Base-by-base conservation (phyloP, 495 filamentous ascomycete species). In the Aspergillus panamensis region DNA sequence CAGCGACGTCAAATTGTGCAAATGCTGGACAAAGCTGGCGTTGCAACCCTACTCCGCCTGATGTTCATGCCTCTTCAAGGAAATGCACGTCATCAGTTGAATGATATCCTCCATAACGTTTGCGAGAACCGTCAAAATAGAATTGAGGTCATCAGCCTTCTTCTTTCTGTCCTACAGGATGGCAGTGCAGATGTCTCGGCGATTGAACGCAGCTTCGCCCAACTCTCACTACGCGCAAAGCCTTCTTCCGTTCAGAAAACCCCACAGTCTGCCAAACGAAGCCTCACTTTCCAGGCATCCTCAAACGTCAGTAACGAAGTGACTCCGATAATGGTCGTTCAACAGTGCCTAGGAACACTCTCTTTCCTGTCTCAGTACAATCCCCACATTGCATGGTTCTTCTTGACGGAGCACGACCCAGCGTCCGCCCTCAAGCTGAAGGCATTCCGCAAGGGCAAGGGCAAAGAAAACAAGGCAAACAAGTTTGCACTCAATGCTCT, bases 31-130 rank as follows among this genome's bases (percentile, higher is more conserved):
- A 97, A 96, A 69, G 81, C 92, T 53, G 94, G 94, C 25, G 85
- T 99, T 68, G 94, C 95, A 20, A 97, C 94, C 10, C 74, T 99
- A 8, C 81, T 99, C 33, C 90, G 94, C 14, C 79, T 99, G 12
- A 96, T 99, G 93, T 99, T 99, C 68, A 87, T 97, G 59, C 87
- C 90, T 43, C 89, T 96, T 59, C 88, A 92, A 53, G 89, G 88
- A 32, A 91, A 84, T 56, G 87, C 89, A 35, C 88, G 90, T 57
- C 82, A 82, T 51, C 88, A 87, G 31, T 80, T 99, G 16, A 89
- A 92, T 64, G 85, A 88, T 47, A 88, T 97, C 56, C 85, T 99
- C 31, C 81, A 87, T 61, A 87, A 94, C 60, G 86, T 96, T 47
- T 97, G 89, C 66, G 87, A 95, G 73, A 97, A 99, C 68, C 86